Conservation (phyloP, 1,284 basidiomycete genomes). For the Ganoderma sp. region DNA sequence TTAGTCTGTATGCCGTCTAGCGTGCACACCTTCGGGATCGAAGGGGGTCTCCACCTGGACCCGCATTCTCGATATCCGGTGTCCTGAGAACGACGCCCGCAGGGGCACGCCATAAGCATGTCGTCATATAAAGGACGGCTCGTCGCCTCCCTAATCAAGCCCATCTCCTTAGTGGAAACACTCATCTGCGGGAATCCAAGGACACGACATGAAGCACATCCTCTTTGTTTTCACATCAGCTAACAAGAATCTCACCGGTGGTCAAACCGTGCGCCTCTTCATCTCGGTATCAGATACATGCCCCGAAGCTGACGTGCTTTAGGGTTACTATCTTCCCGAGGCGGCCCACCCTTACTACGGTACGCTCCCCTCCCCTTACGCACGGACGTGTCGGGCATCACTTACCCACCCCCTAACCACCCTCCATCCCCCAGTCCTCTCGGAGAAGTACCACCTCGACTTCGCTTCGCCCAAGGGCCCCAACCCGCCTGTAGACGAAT, state of each 20-base stretch:
- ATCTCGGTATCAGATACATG: not conserved
- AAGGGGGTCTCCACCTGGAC: not conserved
- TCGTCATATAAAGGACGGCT: constrained; percentile 5
- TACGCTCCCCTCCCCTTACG: constrained; percentile 13
- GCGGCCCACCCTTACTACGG: constrained; percentile 82
- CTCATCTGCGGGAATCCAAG: not conserved
- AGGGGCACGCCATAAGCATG: not conserved
- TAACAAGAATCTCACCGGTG: constrained; percentile 63
- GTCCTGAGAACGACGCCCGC: not conserved
- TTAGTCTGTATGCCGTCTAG: not conserved
- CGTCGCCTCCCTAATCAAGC: not conserved
- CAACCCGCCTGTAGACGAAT: constrained; percentile 72
- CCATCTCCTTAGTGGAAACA: not conserved
- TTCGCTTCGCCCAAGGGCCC: constrained; percentile 78
- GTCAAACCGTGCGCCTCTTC: constrained; percentile 52
- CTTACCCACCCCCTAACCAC: not conserved
- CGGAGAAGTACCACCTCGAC: constrained; percentile 62
- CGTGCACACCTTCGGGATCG: not conserved
- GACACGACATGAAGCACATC: constrained; percentile 47
- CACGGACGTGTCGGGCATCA: not conserved
- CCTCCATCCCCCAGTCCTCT: constrained; percentile 46
- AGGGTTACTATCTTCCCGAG: constrained; percentile 77
- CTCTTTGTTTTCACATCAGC: constrained; percentile 81
- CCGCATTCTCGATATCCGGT: not conserved
- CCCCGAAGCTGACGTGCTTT: not conserved